Conservation (phyloP, 805 yeast species). For the Kodamaea hsintzibuensis region DNA sequence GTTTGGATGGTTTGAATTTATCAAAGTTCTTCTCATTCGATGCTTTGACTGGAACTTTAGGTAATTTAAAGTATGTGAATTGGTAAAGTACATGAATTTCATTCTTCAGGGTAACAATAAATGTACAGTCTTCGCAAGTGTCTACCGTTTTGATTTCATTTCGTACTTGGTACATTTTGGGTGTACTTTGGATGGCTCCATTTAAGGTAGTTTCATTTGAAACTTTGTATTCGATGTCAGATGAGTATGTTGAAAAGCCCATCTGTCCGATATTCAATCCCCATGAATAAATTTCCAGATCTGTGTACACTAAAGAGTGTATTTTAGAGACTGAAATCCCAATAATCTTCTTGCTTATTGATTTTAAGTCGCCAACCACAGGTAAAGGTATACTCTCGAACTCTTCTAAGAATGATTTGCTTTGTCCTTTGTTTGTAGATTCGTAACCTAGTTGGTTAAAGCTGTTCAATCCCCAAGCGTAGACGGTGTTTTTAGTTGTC, state of each 20-base stretch:
- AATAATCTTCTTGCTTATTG: conserved; percentile 25
- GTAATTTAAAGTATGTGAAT: conserved; percentile 54
- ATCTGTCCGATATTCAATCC: conserved; percentile 83
- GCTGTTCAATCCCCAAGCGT: conserved; percentile 78
- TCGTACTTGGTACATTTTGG: conserved; percentile 42
- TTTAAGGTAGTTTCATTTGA: conserved; percentile 27
- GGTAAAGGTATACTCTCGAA: conserved; percentile 31
- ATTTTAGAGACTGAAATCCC: conserved; percentile 65
- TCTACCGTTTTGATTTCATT: conserved; percentile 55
- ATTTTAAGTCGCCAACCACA: conserved; percentile 42
- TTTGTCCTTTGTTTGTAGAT: conserved; percentile 16
- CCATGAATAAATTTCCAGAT: conserved; percentile 59
- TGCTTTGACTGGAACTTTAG: conserved; percentile 38
- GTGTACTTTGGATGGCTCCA: conserved; percentile 41
- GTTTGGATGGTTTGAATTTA: conserved; percentile 51
- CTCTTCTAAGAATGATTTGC: conserved; percentile 25
- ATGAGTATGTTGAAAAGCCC: conserved; percentile 46
- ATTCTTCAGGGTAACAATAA: conserved; percentile 56
- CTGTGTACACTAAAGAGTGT: conserved; percentile 64
- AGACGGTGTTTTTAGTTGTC: conserved; percentile 53
- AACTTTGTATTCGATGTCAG: conserved; percentile 26
- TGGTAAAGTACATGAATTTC: conserved; percentile 64
- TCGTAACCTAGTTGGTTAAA: conserved; percentile 62
- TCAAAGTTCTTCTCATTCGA: conserved; percentile 48
- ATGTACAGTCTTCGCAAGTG: conserved; percentile 70